Base-by-base conservation (phyloP, 768 basidiomycete species). In the Nidula microcarpa region DNA sequence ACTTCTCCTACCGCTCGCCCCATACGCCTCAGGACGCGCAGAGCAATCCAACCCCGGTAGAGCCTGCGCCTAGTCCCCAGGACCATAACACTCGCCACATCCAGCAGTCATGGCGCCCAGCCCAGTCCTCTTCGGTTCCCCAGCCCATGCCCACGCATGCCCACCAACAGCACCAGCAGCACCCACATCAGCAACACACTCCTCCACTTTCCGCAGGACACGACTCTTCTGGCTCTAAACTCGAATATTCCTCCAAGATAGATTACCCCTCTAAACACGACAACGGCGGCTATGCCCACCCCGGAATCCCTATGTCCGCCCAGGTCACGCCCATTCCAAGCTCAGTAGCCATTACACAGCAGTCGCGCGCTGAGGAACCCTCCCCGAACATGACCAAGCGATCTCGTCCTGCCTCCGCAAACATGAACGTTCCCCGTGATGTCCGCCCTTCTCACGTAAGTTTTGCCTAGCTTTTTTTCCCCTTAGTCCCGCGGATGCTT, bases 401-500 rank as follows among this genome's bases (percentile, higher is more conserved):
- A 53, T 62, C 73, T 33, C 73, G 79, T 54, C 70, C 69, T 49
- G 61, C 65, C 50, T 68, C 74, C 11, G 53, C 65, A 13, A 71
- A 69, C 56, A 72, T 69, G 47, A 61, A 55, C 45, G 55, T 61
- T 44, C 64, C 75, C 69, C 80, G 70, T 70, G 75, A 81, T 57
- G 68, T 65, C 52, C 80, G 80, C 57, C 68, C 74, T 43, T 66
- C 74, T 64, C 78, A 81, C 72, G 80, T 82, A 76, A 72, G 73
- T n/a, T n/a, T n/a, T n/a, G n/a, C 68, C 14, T 57, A 8, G 8
- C 7, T 45, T 47, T 50, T 52, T 48, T 50, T 58, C 39, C 23
- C 51, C 46, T 18, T 35, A 41, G 8, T 39, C n/a, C 37, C 37
- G 37, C n/a, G 8, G 37, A 39, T 8, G 8, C 37, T 39, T 9